Percentiles rank a stretch among this genome's conserved stretches.
phyloP scores from a whole-genome alignment of 2,329 filamentous ascomycete species.

The Pseudogymnoascus sp. region DNA sequence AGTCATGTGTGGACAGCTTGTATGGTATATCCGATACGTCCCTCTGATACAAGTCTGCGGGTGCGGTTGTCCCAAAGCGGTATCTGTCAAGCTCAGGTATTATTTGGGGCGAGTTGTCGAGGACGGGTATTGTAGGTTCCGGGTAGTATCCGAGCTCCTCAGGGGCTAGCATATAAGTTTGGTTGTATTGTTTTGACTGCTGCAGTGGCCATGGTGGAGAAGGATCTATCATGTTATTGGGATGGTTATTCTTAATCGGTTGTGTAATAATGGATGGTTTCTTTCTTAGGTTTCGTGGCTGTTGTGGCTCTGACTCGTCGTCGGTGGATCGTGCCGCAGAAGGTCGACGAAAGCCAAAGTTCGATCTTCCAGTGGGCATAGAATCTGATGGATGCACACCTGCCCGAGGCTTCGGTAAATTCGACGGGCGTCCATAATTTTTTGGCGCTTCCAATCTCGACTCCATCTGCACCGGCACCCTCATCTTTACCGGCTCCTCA shows the following conservation, averaged over 20 bases:
- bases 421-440: constrained; percentile 14
- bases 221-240: constrained; percentile 15
- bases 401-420: constrained; percentile 19
- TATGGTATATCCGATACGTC: constrained; percentile 41
- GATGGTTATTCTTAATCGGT: not conserved
- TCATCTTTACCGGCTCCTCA: constrained; percentile 36
- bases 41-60: constrained; percentile 25
- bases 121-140: constrained; percentile 16
- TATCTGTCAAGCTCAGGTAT: constrained; percentile 54
- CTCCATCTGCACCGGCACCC: constrained; percentile 25
- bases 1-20: constrained; percentile 53
- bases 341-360: constrained; percentile 21
- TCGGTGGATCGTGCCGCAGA: constrained; percentile 12
- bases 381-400: constrained; percentile 16
- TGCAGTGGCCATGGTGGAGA: constrained; percentile 8
- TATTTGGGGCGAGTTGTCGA: constrained; percentile 31
- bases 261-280: constrained; percentile 42
- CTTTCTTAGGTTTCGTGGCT: constrained; percentile 38
- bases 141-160: constrained; percentile 8
- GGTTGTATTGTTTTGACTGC: not conserved
- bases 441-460: constrained; percentile 13
- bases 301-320: constrained; percentile 21
- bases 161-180: not conserved
- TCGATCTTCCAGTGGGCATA: constrained; percentile 15
- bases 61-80: constrained; percentile 37